These are phyloP conservation scores for Aspergillus ruber DNA, from an alignment of 2,329 filamentous ascomycete genomes.

Conservation along the genomic window DNA sequence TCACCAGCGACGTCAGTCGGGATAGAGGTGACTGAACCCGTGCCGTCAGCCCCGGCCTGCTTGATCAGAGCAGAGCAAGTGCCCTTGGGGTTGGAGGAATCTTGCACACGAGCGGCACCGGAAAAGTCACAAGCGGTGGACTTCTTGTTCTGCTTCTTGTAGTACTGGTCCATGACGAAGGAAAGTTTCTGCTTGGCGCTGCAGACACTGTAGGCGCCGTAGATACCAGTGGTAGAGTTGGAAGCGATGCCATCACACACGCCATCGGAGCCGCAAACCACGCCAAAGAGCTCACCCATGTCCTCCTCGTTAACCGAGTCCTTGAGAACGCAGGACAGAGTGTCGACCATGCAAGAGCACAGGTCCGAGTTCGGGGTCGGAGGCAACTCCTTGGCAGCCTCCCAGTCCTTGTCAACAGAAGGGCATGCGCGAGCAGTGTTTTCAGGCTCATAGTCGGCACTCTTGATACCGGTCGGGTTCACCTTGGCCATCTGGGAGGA, in stretches of 20 bases:
- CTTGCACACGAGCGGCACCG: slow-evolving; percentile 35
- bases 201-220: slow-evolving; percentile 47
- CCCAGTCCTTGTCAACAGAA: slow-evolving; percentile 58
- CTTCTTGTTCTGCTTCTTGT: slow-evolving; percentile 27
- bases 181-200: slow-evolving; percentile 38
- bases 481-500: slow-evolving; percentile 63
- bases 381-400: slow-evolving; percentile 63
- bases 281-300: slow-evolving; percentile 62
- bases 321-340: slow-evolving; percentile 64
- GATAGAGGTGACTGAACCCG: slow-evolving; percentile 33
- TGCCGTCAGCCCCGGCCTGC: slow-evolving; percentile 31
- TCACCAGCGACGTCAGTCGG: slow-evolving; percentile 19
- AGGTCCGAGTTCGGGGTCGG: slow-evolving; percentile 71
- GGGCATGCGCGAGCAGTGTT: slow-evolving; percentile 71
- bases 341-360: slow-evolving; percentile 78
- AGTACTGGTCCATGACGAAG: slow-evolving; percentile 44
- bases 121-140: slow-evolving; percentile 40
- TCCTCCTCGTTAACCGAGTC: slow-evolving; percentile 51
- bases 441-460: slow-evolving; percentile 63
- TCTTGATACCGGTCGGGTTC: slow-evolving; percentile 59
- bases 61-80: slow-evolving; percentile 20
- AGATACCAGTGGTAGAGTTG: slow-evolving; percentile 36
- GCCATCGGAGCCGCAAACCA: slow-evolving; percentile 34
- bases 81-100: slow-evolving; percentile 25
- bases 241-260: slow-evolving; percentile 35